A percentile compares a stretch with the other conserved stretches of the same genome.
Conservation (phyloP, 1,284 basidiomycete species). For the Neolentinus lepideus region DNA sequence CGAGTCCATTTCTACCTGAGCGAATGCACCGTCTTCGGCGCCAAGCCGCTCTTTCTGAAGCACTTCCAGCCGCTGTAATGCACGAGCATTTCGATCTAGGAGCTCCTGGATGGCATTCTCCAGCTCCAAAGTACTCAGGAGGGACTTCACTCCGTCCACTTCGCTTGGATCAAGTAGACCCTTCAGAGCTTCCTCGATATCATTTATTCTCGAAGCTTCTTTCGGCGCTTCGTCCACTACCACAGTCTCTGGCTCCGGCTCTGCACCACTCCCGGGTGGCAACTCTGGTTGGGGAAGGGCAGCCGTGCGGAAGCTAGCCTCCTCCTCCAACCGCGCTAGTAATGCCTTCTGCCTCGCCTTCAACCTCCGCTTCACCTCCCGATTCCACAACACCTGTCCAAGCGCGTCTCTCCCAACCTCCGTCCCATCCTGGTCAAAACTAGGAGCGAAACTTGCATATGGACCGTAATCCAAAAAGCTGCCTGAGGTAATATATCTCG, state of each 20-base stretch:
- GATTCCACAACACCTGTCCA: conserved; percentile 45
- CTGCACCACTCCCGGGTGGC: conserved; percentile 4
- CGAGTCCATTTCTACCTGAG: conserved; percentile 49
- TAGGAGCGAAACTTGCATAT: conserved; percentile 67
- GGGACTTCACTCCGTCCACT: conserved; percentile 43
- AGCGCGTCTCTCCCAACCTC: conserved; percentile 55
- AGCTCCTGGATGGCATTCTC: conserved; percentile 63
- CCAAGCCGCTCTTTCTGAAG: conserved; percentile 53
- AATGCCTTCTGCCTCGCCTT: conserved; percentile 7
- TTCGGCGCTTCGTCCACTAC: conserved; percentile 4
- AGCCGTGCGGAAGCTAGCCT: not conserved
- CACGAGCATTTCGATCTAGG: conserved; percentile 53
- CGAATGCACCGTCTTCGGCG: conserved; percentile 34
- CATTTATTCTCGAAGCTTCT: conserved; percentile 8
- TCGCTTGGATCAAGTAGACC: conserved; percentile 50
- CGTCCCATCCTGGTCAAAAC: conserved; percentile 65
- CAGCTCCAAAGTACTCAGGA: conserved; percentile 51
- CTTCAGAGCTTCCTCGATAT: conserved; percentile 31
- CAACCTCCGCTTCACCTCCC: conserved; percentile 17
- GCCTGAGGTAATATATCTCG: conserved; percentile 51
- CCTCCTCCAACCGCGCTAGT: conserved; percentile 5
- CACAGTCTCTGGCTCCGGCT: not conserved
- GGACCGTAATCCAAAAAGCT: conserved; percentile 71
- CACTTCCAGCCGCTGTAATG: conserved; percentile 53
- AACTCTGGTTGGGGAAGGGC: conserved; percentile 3